Percentiles rank a stretch among this genome's conserved stretches.
Evolutionary conservation across 805 yeast species (phyloP).

Genomic region (Metschnikowia anglica): DNA sequence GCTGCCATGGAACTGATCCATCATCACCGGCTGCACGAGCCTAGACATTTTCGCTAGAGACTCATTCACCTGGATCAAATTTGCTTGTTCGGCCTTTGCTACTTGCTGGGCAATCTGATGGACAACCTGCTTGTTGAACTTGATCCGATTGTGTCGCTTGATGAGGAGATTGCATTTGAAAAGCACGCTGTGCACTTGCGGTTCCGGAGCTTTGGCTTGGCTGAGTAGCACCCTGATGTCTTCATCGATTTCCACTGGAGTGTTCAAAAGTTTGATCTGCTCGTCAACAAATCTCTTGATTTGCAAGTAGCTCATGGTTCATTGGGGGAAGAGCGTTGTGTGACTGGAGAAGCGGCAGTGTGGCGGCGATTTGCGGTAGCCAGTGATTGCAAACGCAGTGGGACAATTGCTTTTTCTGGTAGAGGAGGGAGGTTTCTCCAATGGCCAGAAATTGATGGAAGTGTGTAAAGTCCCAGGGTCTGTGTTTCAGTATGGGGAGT

Average conservation of each 20-base stretch:
- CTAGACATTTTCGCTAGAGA: constrained; percentile 23
- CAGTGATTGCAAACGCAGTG: no score
- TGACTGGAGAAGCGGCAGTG: no score
- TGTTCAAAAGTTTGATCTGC: constrained; percentile 29
- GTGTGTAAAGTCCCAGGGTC: no score
- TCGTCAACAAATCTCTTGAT: constrained; percentile 35
- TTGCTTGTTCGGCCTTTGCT: constrained; percentile 31
- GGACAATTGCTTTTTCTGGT: no score
- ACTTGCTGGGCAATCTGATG: constrained; percentile 40
- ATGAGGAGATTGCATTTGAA: constrained; percentile 25
- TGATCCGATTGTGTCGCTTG: constrained; percentile 28
- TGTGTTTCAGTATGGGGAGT: no score
- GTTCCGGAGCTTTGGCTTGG: constrained; percentile 11
- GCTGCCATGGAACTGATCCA: constrained; percentile 24
- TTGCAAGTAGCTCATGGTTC: constrained; percentile 26
- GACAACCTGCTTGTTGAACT: constrained; percentile 31
- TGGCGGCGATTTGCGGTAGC: no score
- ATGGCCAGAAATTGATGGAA: no score
- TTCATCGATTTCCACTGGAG: constrained; percentile 27
- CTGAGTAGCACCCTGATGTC: constrained; percentile 18
- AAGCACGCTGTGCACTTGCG: constrained; percentile 21
- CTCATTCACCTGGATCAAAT: constrained; percentile 29
- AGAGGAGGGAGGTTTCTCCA: no score
- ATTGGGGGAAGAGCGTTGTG: background rate
- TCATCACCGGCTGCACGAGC: constrained; percentile 28